phyloP scores from a whole-genome alignment of 2,329 filamentous ascomycete species.

The Emydomyces testavorans region DNA sequence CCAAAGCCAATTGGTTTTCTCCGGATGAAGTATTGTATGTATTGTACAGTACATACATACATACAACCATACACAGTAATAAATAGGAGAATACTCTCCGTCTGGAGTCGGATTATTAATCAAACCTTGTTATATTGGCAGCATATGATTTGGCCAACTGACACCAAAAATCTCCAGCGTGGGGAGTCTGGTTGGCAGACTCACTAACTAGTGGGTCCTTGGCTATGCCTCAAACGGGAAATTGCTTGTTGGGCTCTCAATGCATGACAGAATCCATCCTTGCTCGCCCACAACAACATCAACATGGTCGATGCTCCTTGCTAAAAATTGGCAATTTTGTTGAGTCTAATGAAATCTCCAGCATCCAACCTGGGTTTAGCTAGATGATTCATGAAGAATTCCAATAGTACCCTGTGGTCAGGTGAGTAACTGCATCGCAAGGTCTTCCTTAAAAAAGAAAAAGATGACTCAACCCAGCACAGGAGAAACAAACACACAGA shows the following conservation, averaged over 20 bases:
- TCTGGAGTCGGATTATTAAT: neutral
- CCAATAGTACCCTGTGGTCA: too few species aligned
- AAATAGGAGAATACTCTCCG: too few species aligned
- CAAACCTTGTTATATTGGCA: neutral
- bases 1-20: too few species aligned
- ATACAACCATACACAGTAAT: too few species aligned
- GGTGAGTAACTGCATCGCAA: too few species aligned
- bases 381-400: too few species aligned
- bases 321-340: slow-evolving; percentile 1
- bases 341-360: neutral
- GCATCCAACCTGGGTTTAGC: slow-evolving; percentile 6
- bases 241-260: slow-evolving; percentile 8
- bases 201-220: neutral
- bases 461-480: neutral
- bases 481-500: too few species aligned
- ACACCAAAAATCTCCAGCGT: neutral
- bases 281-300: neutral
- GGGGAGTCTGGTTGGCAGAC: neutral
- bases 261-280: neutral
- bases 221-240: slow-evolving; percentile 9
- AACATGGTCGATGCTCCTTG: slow-evolving; percentile 1
- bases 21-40: too few species aligned
- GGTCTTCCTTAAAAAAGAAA: neutral
- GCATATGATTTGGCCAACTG: neutral
- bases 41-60: too few species aligned